Evolutionary conservation across 148 eudicot species (phyloP), one percentile per base, ranked within the genome.

Genomic region (Spergularia marina): DNA sequence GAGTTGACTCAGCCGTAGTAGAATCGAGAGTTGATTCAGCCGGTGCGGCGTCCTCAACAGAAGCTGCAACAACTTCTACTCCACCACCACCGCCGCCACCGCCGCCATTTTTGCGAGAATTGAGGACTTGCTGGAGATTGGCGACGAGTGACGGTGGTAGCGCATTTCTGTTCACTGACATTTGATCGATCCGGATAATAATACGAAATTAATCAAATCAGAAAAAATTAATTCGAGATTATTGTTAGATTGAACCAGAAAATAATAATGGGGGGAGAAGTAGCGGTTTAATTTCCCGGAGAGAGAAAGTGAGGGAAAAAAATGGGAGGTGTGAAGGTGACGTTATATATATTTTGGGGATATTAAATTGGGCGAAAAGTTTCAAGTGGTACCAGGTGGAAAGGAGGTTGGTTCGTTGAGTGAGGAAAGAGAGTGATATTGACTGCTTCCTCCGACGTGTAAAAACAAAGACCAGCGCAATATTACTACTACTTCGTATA

Each of bases 61-160:
- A 5, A 41, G 47, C 9, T 8, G 47, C 49, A 44, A 44, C 49
- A 44, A 44, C 49, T 44, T 44, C 8, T 6, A 44, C 49, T 44
- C 49, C 49, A 9, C 49, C 49, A 6, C 49, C 49, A 0, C 49
- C 49, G 5, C 41, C 76, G 53, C 41, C 77, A 36, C 69, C 64
- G 53, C 41, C 77, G 41, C 69, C 64, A 74, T 81, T 71, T 74
- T 77, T 72, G 53, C 85, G 81, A 56, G 86, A 79, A 0, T 67
- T 55, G 8, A 90, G 79, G 17, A 81, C 92, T 61, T 84, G 82
- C 70, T 88, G 88, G 53, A 90, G 92, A 80, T 90, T 90, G 11
- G 95, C 86, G 10, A 90, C 89, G 65, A 88, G 80, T 0, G 85
- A 83, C 0, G 91, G 90, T 10, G 94, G 90, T 59, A 90, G 74